A percentile compares a stretch with the other conserved stretches of the same genome.
Evolutionary conservation across 1,284 basidiomycete genomes (phyloP).

Genomic region (Kalmanozyma brasiliensis): DNA sequence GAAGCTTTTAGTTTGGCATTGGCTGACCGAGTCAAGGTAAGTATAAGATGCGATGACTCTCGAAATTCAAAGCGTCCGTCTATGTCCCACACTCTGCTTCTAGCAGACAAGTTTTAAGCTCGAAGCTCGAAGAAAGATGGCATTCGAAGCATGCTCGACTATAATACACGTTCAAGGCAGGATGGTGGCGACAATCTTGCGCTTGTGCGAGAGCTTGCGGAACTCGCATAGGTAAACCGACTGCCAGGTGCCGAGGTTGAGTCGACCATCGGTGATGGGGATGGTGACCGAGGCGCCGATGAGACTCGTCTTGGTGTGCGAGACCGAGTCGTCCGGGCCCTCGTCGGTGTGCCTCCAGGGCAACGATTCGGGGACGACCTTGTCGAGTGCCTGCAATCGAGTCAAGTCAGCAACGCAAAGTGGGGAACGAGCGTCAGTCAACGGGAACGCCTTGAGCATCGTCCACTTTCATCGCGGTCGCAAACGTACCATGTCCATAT

Average conservation of each 20-base stretch:
- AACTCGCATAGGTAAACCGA: constrained; percentile 84
- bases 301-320: constrained; percentile 88
- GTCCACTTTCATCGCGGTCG: neutral
- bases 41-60: too few relatives aligned
- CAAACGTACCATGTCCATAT: constrained; percentile 70
- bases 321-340: constrained; percentile 71
- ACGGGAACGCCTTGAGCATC: neutral
- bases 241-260: constrained; percentile 93
- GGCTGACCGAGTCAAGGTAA: too few relatives aligned
- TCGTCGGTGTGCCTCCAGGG: constrained; percentile 89
- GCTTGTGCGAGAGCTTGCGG: constrained; percentile 75
- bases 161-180: too few relatives aligned
- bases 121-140: neutral
- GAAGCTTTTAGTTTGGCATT: too few relatives aligned
- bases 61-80: too few relatives aligned
- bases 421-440: neutral
- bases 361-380: constrained; percentile 81
- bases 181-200: constrained; percentile 83
- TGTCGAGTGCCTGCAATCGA: constrained; percentile 74
- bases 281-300: constrained; percentile 83
- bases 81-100: too few relatives aligned
- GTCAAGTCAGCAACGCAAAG: neutral
- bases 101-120: too few relatives aligned
- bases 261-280: constrained; percentile 82
- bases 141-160: neutral